phyloP scores from a whole-genome alignment of 1,284 basidiomycete genomes.

The Ceratobasidium sp. region DNA sequence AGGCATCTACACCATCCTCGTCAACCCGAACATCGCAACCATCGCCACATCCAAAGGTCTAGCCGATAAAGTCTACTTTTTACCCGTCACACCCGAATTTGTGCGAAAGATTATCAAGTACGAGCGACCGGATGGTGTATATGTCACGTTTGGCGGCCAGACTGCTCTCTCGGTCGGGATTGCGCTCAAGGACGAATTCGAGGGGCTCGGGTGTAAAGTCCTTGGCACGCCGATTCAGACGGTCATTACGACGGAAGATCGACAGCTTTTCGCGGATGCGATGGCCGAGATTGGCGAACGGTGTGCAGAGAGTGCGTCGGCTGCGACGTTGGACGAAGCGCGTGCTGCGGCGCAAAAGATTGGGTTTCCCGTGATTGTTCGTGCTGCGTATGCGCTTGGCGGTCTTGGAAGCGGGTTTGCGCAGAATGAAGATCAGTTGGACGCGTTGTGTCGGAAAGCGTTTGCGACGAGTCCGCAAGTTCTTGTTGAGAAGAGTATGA shows the following conservation, averaged over 20 bases:
- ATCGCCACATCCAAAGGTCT: slow-evolving; percentile 98
- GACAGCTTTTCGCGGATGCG: slow-evolving; percentile 92
- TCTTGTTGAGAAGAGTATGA: slow-evolving; percentile 98
- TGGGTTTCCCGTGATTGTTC: slow-evolving; percentile 97
- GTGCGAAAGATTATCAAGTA: slow-evolving; percentile 98
- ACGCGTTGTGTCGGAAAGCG: slow-evolving; percentile 88
- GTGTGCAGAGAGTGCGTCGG: slow-evolving; percentile 88
- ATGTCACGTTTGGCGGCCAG: slow-evolving; percentile 98
- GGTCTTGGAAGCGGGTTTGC: slow-evolving; percentile 98
- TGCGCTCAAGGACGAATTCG: slow-evolving; percentile 96
- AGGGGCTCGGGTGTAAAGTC: slow-evolving; percentile 85
- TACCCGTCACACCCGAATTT: slow-evolving; percentile 97
- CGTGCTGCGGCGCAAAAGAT: slow-evolving; percentile 83
- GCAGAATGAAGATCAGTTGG: slow-evolving; percentile 85
- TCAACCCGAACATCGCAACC: slow-evolving; percentile 99
- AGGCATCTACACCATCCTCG: slow-evolving; percentile 97
- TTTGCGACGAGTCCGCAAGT: slow-evolving; percentile 97
- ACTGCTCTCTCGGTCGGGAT: slow-evolving; percentile 97
- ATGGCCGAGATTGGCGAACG: slow-evolving; percentile 97
- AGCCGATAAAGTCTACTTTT: slow-evolving; percentile 99
- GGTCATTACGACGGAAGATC: slow-evolving; percentile 96
- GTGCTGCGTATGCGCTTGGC: slow-evolving; percentile 95
- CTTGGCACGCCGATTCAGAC: slow-evolving; percentile 97
- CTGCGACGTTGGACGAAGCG: slow-evolving; percentile 86
- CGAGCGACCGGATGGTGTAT: slow-evolving; percentile 98